phyloP scores from a whole-genome alignment of 208 protist species.

The Vickermania spadyakhi region DNA sequence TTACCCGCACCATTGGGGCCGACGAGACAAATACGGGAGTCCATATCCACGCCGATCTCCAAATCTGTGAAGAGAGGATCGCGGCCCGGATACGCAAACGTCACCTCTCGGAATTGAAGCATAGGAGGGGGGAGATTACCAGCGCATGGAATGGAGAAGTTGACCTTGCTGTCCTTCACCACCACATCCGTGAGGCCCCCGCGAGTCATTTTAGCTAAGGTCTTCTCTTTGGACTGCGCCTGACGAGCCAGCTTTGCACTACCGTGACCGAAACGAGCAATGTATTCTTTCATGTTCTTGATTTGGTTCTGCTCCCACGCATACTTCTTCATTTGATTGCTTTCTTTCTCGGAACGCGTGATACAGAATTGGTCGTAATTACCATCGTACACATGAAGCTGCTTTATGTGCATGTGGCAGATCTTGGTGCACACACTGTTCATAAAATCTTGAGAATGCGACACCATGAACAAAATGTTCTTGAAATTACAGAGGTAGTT shows the following conservation, averaged over 20 bases:
- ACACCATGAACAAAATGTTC: constrained; percentile 93
- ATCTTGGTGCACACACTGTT: constrained; percentile 97
- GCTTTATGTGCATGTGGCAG: constrained; percentile 84
- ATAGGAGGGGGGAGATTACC: constrained; percentile 87
- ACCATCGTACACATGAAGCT: constrained; percentile 88
- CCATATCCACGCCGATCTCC: constrained; percentile 93
- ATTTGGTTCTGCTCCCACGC: constrained; percentile 96
- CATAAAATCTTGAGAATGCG: constrained; percentile 96
- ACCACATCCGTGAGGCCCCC: constrained; percentile 93
- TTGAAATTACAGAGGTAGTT: constrained; percentile 92
- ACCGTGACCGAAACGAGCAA: constrained; percentile 93
- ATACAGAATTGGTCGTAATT: constrained; percentile 96
- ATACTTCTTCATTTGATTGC: constrained; percentile 95
- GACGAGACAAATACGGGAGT: constrained; percentile 93
- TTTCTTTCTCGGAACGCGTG: constrained; percentile 88
- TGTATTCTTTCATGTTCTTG: constrained; percentile 96
- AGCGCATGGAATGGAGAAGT: constrained; percentile 80
- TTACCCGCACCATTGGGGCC: constrained; percentile 97
- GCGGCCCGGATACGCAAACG: constrained; percentile 87
- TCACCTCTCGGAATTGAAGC: constrained; percentile 91
- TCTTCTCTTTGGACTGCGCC: constrained; percentile 94
- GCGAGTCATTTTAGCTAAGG: constrained; percentile 90
- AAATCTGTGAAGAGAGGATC: constrained; percentile 83
- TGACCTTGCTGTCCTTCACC: constrained; percentile 60
- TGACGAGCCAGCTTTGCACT: constrained; percentile 92